Percentiles rank a stretch among this genome's conserved stretches.
phyloP scores from a whole-genome alignment of 106 monocot genomes.

The Cymbidium sinense region DNA sequence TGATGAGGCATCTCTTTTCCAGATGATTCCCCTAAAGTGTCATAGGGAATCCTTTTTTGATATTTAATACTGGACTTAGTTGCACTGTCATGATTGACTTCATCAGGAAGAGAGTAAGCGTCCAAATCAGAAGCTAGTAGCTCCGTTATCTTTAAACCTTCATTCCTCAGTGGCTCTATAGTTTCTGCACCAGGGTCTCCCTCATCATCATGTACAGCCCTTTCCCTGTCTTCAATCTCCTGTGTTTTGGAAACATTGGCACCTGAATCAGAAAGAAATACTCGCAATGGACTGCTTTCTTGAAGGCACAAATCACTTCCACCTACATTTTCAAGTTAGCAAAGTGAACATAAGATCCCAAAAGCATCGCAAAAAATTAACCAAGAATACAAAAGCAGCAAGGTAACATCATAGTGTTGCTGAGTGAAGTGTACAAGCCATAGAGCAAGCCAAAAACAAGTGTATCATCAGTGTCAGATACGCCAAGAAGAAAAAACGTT shows the following conservation, averaged over 20 bases:
- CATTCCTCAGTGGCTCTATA: not conserved
- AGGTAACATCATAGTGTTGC: not conserved
- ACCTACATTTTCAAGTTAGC: slow-evolving; percentile 5
- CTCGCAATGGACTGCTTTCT: not conserved
- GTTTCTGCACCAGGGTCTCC: not conserved
- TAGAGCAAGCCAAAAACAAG: not conserved
- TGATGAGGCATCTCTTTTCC: not conserved
- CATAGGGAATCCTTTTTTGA: not conserved
- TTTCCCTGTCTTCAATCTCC: not conserved
- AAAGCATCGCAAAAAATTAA: not conserved
- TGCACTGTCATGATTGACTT: not conserved
- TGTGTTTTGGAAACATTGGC: not conserved
- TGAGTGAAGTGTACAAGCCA: not conserved
- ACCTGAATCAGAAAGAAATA: not conserved
- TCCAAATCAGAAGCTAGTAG: too few species aligned
- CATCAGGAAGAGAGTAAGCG: not conserved
- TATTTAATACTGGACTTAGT: slow-evolving; percentile 1
- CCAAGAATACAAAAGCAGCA: not conserved
- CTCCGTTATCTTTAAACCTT: not conserved
- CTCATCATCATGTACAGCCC: not conserved
- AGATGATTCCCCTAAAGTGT: not conserved
- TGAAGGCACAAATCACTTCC: not conserved
- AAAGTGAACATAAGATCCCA: not conserved
- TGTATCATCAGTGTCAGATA: not conserved
- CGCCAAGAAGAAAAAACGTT: not conserved